Base-by-base conservation (phyloP, 2,329 filamentous ascomycete genomes). In the Fusarium tupiense region DNA sequence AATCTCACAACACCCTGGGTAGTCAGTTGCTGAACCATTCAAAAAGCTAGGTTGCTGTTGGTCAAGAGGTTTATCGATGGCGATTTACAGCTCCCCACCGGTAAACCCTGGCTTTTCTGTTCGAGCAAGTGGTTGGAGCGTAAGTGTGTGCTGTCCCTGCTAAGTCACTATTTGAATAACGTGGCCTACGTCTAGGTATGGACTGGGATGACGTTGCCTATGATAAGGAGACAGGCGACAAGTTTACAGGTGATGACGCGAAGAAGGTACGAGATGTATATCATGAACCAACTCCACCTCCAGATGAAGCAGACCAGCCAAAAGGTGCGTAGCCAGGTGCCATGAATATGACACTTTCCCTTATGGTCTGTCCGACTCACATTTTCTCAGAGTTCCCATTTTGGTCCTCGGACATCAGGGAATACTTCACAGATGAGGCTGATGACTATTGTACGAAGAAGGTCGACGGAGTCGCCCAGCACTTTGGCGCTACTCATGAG, bases 41-140 rank as follows among this genome's bases (percentile, higher is more conserved):
- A 1, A 46, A 46, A 26, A 46, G 44, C 1, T 26, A 46, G 0
- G 12, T 46, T 46, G 5, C 24, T 0, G 44, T 7, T 7, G 5
- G 17, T 46, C 0, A 41, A 41, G 8, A 9, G 1, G 0, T 29
- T 50, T 10, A 50, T 50, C 14, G 29, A 33, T n/a, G 47, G 47
- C 7, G 22, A 33, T 7, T 0, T 13, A 46, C 12, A 46, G 0
- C 44, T 46, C 11, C 0, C 24, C 3, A 6, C 10, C 7, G 47
- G 47, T 6, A 50, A 50, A 11, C 47, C 47, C 0, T 50, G 47
- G 47, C 3, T 33, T 2, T 50, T 50, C 31, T 50, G 47, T 8
- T n/a, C 47, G 9, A 50, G 47, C 5, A 24, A 13, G 47, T 50
- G 47, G 47, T 33, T 50, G 22, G 7, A 50, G 5, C 20, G 47